Evolutionary conservation across 2,329 filamentous ascomycete genomes (phyloP).

Genomic region (Alternaria hordeiaustralica): DNA sequence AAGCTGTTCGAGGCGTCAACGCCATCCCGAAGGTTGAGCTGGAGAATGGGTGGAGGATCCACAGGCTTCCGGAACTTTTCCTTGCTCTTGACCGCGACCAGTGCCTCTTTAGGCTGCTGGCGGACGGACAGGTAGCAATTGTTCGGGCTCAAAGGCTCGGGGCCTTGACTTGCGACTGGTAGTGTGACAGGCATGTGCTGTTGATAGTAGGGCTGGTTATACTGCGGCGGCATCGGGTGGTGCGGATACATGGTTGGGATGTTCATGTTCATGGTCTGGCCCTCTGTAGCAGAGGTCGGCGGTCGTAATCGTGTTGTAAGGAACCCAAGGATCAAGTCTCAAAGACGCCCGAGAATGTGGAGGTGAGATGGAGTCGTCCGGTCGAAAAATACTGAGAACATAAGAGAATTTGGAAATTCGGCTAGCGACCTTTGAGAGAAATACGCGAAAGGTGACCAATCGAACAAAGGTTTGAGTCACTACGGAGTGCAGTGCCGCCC

Average conservation of each 20-base stretch:
- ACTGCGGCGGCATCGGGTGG: neutral
- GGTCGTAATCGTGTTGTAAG: neutral
- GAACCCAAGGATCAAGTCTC: neutral
- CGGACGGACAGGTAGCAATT: constrained; percentile 51
- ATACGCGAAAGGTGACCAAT: neutral
- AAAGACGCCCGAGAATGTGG: neutral
- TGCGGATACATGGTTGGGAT: neutral
- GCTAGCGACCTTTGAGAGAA: neutral
- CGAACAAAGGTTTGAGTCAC: constrained; percentile 2
- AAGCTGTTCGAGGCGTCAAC: constrained; percentile 67
- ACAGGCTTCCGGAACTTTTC: constrained; percentile 87
- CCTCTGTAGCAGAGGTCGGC: neutral
- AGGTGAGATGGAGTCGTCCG: neutral
- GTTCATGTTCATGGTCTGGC: neutral
- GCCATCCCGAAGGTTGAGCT: constrained; percentile 64
- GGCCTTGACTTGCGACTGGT: neutral
- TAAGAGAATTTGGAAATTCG: neutral
- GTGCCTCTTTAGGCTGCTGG: constrained; percentile 71
- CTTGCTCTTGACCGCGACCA: constrained; percentile 71
- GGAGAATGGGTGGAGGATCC: constrained; percentile 84
- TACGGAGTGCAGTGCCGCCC: neutral
- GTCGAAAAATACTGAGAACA: neutral
- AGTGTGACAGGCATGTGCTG: neutral
- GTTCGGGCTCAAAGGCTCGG: neutral
- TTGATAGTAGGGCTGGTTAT: neutral